phyloP scores from a whole-genome alignment of 2,329 filamentous ascomycete genomes.

The Phyllachora maydis region DNA sequence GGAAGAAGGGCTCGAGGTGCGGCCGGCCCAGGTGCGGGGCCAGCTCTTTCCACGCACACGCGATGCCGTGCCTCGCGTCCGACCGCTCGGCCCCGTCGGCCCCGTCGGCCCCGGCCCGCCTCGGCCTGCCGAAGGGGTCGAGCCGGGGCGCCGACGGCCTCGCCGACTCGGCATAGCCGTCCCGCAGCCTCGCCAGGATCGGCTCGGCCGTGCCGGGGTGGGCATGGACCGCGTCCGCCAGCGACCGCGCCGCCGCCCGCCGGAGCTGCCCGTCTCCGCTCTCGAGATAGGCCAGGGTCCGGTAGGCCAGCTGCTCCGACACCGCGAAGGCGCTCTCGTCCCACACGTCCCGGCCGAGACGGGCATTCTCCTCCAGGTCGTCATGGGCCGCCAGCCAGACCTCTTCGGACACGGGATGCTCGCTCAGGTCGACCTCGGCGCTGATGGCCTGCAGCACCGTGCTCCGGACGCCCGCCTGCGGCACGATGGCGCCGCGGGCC shows the following conservation, averaged over 20 bases:
- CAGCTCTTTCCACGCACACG: constrained; percentile 69
- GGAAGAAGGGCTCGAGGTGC: constrained; percentile 57
- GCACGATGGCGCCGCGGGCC: constrained; percentile 58
- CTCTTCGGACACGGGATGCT: constrained; percentile 68
- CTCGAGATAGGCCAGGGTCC: constrained; percentile 60
- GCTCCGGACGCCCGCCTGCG: constrained; percentile 61
- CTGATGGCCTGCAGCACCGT: constrained; percentile 79
- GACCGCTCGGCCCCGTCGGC: constrained; percentile 74
- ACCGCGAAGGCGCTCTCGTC: constrained; percentile 73
- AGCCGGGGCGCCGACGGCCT: constrained; percentile 69
- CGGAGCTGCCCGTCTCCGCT: constrained; percentile 66
- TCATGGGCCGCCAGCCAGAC: constrained; percentile 91
- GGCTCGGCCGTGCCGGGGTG: constrained; percentile 38
- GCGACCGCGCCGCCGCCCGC: constrained; percentile 59
- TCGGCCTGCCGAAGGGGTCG: constrained; percentile 87
- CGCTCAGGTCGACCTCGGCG: constrained; percentile 77
- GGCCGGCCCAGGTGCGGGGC: constrained; percentile 45
- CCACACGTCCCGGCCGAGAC: constrained; percentile 77
- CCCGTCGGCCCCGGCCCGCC: too few relatives aligned
- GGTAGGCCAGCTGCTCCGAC: constrained; percentile 39
- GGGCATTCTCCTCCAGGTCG: constrained; percentile 68
- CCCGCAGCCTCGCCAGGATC: constrained; percentile 44
- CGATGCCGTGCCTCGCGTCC: constrained; percentile 80
- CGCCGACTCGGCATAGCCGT: constrained; percentile 55
- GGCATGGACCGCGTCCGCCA: constrained; percentile 51